phyloP scores from a whole-genome alignment of 805 yeast species.

The Metschnikowia baotianmanensis region DNA sequence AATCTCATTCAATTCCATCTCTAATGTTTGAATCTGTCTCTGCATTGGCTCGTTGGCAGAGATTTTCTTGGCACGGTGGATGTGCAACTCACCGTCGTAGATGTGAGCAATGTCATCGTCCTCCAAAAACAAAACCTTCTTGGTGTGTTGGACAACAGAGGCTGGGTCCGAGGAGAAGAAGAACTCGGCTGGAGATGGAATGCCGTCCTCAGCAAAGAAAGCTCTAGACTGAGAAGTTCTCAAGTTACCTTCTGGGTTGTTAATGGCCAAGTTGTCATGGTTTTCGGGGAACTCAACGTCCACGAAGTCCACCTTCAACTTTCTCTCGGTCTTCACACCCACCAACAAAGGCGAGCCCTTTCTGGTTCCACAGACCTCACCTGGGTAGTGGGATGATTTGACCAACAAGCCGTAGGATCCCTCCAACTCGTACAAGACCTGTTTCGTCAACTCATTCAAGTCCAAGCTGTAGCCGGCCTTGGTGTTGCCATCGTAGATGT shows the following conservation, averaged over 20 bases:
- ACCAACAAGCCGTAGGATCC: slow-evolving; percentile 97
- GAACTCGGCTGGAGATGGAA: slow-evolving; percentile 92
- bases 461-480: slow-evolving; percentile 77
- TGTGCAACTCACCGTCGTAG: slow-evolving; percentile 96
- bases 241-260: slow-evolving; percentile 53
- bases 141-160: slow-evolving; percentile 94
- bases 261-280: slow-evolving; percentile 45
- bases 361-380: slow-evolving; percentile 94
- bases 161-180: slow-evolving; percentile 97
- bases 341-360: slow-evolving; percentile 96
- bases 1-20: slow-evolving; percentile 94
- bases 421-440: slow-evolving; percentile 87
- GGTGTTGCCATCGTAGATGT: slow-evolving; percentile 74
- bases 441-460: slow-evolving; percentile 88
- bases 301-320: slow-evolving; percentile 94
- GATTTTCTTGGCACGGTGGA: slow-evolving; percentile 89
- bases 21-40: slow-evolving; percentile 94
- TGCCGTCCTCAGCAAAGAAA: slow-evolving; percentile 88
- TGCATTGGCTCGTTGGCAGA: slow-evolving; percentile 82
- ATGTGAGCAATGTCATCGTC: slow-evolving; percentile 99
- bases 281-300: slow-evolving; percentile 94
- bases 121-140: slow-evolving; percentile 92
- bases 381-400: slow-evolving; percentile 88
- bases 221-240: slow-evolving; percentile 96
- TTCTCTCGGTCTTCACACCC: slow-evolving; percentile 95